These are phyloP conservation scores for Albizia julibrissin DNA, from an alignment of 306 rosid genomes.

Conservation along the genomic window DNA sequence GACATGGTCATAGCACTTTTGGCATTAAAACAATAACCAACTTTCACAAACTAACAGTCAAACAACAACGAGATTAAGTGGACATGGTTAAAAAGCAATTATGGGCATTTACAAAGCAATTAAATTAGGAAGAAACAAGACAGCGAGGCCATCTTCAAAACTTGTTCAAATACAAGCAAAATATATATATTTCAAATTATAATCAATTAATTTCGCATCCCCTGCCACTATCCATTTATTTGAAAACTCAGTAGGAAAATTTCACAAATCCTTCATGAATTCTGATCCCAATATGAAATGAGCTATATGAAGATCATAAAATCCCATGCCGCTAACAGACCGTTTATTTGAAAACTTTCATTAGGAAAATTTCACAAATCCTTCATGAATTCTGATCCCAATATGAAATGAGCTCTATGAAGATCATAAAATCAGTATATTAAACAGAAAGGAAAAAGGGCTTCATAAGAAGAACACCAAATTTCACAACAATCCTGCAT, in stretches of 20 bases:
- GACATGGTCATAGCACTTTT: slow-evolving; percentile 18
- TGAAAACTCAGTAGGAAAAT: slow-evolving; percentile 23
- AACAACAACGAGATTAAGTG: slow-evolving; percentile 20
- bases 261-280: slow-evolving; percentile 24
- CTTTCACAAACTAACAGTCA: not conserved
- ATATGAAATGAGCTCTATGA: not conserved
- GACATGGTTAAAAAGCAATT: slow-evolving; percentile 6
- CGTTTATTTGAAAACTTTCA: slow-evolving; percentile 14
- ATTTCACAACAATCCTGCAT: not conserved
- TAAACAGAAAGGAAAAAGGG: not conserved
- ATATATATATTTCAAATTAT: not conserved
- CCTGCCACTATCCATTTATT: slow-evolving; percentile 11
- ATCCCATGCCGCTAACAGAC: not conserved
- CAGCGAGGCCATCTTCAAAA: slow-evolving; percentile 18
- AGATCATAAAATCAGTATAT: not conserved
- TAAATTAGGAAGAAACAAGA: slow-evolving; percentile 20
- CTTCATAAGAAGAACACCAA: not conserved
- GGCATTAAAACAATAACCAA: slow-evolving; percentile 8
- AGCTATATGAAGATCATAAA: not conserved
- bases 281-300: not conserved
- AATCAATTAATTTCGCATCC: slow-evolving; percentile 23
- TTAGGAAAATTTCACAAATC: slow-evolving; percentile 26
- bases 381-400: slow-evolving; percentile 14
- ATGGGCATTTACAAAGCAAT: not conserved
- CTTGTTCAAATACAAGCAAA: not conserved